Percentiles rank a stretch among this genome's conserved stretches.
Evolutionary conservation across 805 yeast genomes (phyloP).

Genomic region (Starmerella vaccinii): DNA sequence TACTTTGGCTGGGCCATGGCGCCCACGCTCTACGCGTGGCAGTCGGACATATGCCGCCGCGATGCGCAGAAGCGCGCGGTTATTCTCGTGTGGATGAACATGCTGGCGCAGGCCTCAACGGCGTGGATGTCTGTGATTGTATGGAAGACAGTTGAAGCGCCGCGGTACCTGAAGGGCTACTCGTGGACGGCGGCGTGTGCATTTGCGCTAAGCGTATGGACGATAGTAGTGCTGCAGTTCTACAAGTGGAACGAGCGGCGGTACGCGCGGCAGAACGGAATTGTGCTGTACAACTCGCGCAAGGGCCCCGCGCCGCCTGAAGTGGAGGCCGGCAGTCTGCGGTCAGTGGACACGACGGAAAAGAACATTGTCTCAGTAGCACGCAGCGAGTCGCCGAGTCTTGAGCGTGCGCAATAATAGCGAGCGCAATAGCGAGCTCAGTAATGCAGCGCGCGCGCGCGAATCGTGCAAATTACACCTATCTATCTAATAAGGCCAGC

Average conservation of each 20-base stretch:
- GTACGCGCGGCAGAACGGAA: slow-evolving; percentile 19
- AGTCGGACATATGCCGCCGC: slow-evolving; percentile 46
- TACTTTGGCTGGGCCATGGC: slow-evolving; percentile 55
- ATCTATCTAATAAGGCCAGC: too few relatives aligned
- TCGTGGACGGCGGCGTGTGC: slow-evolving; percentile 24
- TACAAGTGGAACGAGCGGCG: slow-evolving; percentile 19
- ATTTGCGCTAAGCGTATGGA: slow-evolving; percentile 18
- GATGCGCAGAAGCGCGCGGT: slow-evolving; percentile 46
- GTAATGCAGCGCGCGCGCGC: too few relatives aligned
- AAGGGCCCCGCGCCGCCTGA: slow-evolving; percentile 7
- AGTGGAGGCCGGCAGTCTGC: slow-evolving; percentile 1
- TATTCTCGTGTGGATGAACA: slow-evolving; percentile 43
- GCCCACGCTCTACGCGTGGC: slow-evolving; percentile 50
- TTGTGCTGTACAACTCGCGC: slow-evolving; percentile 18
- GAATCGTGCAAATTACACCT: too few relatives aligned
- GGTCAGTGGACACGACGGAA: background rate
- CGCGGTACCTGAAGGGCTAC: slow-evolving; percentile 26
- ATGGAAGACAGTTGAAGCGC: slow-evolving; percentile 32
- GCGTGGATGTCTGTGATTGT: slow-evolving; percentile 44
- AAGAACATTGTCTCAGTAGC: background rate
- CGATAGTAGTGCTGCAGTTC: slow-evolving; percentile 21
- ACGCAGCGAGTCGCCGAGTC: background rate
- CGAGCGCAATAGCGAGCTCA: too few relatives aligned
- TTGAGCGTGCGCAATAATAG: background rate
- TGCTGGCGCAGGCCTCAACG: slow-evolving; percentile 43